These are phyloP conservation scores for Trametes meyenii DNA, from an alignment of 768 basidiomycete genomes.

Conservation along the genomic window DNA sequence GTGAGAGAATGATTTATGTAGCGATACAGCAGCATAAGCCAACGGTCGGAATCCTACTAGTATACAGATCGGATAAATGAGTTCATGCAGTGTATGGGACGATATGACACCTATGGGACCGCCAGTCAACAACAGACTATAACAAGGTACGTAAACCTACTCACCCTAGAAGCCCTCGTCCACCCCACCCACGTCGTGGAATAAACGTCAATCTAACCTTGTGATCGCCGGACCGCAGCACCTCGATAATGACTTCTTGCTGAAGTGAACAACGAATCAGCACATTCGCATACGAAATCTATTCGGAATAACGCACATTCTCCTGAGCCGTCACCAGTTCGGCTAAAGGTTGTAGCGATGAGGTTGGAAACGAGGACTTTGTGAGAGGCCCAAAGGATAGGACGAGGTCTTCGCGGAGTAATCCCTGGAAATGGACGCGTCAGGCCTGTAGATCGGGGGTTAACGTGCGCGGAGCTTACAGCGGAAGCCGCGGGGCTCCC, in stretches of 20 bases:
- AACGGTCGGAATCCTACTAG: conserved; percentile 35
- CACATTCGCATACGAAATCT: background rate
- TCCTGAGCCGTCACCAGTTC: conserved; percentile 77
- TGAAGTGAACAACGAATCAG: conserved; percentile 30
- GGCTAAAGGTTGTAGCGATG: conserved; percentile 69
- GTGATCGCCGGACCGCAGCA: conserved; percentile 52
- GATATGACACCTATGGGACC: conserved; percentile 24
- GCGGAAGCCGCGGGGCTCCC: conserved; percentile 82
- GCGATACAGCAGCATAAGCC: conserved; percentile 62
- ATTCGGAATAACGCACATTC: conserved; percentile 56
- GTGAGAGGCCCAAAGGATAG: conserved; percentile 73
- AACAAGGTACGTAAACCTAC: conserved; percentile 25
- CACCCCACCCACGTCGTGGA: conserved; percentile 70
- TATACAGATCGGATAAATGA: background rate
- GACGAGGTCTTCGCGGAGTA: conserved; percentile 70
- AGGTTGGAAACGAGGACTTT: conserved; percentile 50
- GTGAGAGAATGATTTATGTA: background rate
- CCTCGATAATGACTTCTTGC: conserved; percentile 60
- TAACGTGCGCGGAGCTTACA: conserved; percentile 45
- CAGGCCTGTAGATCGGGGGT: background rate
- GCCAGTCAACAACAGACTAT: background rate
- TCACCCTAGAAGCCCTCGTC: conserved; percentile 82
- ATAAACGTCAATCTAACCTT: conserved; percentile 34
- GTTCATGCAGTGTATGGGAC: conserved; percentile 21
- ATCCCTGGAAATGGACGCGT: conserved; percentile 50